Evolutionary conservation across 2,329 filamentous ascomycete genomes (phyloP), one percentile per base, ranked within the genome.

Genomic region (Calonectria montana): DNA sequence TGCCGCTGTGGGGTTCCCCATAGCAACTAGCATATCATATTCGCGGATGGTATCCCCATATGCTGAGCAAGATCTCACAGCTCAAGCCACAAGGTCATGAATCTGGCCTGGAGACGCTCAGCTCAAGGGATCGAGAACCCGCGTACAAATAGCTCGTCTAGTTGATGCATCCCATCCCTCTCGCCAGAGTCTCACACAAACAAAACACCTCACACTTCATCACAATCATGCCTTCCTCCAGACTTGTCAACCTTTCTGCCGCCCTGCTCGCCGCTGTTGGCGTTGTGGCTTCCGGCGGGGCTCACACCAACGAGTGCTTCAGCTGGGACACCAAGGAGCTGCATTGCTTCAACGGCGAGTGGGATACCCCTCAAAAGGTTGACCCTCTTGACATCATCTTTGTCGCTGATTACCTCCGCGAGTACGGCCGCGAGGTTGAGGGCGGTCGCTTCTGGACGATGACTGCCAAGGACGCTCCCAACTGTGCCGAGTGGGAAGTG

Each of bases 401-500:
- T 59, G 61, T 75, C n/a, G 77, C 69, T 39, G 43, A 73, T 25
- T 72, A 69, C 35, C 65, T 71, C 43, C 67, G 67, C 10, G 68
- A 65, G 43, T 68, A 73, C 59, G 71, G 71, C 25, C 41, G 18
- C 3, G 55, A 67, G 35, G 27, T 65, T 15, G 35, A 70, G 9
- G 64, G 50, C 10, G 64, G 64, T 10, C 50, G 57, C n/a, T 71
- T 74, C 63, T 74, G 61, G 41, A 77, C 62, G 50, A 77, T 77
- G 75, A 69, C 72, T 13, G 70, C 72, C 41, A 43, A 53, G 16
- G 62, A 73, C 25, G 73, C 72, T 12, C 39, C 67, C 37, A 67
- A 76, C 69, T 80, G 79, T 64, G 72, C 68, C 27, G 77, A 80
- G 71, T 80, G 79, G 79, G 41, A 66, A 4, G 57, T 76, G 23